Evolutionary conservation across 331 rosid genomes (phyloP).

Genomic region (Malus hybrid): DNA sequence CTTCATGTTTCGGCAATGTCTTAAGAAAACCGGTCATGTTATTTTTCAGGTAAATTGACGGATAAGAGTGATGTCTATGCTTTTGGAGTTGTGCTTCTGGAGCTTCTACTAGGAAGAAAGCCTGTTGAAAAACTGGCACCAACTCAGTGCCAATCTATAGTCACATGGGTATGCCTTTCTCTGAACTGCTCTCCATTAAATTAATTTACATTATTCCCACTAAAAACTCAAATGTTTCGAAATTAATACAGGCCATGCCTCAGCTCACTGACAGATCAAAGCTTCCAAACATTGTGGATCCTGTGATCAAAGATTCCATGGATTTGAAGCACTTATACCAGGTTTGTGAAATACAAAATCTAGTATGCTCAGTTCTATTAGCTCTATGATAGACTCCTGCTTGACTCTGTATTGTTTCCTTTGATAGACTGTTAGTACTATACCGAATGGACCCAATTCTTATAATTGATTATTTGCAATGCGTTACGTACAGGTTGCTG

Average conservation of each 20-base stretch:
- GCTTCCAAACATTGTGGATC: slow-evolving; percentile 77
- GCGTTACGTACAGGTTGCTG: slow-evolving; percentile 59
- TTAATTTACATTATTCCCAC: slow-evolving; percentile 1
- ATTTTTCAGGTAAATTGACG: slow-evolving; percentile 66
- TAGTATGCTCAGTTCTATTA: background rate
- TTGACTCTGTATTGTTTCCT: background rate
- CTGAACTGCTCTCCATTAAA: background rate
- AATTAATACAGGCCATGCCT: slow-evolving; percentile 81
- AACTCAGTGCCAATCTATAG: slow-evolving; percentile 82
- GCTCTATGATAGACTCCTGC: background rate
- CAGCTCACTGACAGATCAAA: slow-evolving; percentile 87
- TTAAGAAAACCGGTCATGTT: background rate
- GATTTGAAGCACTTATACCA: slow-evolving; percentile 82
- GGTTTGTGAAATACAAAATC: slow-evolving; percentile 31
- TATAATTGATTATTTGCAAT: background rate
- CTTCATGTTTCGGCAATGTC: background rate
- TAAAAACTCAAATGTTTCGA: background rate
- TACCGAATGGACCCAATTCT: background rate
- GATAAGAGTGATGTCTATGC: slow-evolving; percentile 94
- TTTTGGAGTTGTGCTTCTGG: slow-evolving; percentile 84
- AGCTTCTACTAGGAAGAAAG: slow-evolving; percentile 73
- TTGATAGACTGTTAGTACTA: background rate
- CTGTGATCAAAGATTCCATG: slow-evolving; percentile 67
- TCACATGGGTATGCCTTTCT: slow-evolving; percentile 77
- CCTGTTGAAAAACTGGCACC: slow-evolving; percentile 87